These are phyloP conservation scores for Apiospora kogelbergensis DNA, from an alignment of 2,329 filamentous ascomycete species.

Conservation along the genomic window DNA sequence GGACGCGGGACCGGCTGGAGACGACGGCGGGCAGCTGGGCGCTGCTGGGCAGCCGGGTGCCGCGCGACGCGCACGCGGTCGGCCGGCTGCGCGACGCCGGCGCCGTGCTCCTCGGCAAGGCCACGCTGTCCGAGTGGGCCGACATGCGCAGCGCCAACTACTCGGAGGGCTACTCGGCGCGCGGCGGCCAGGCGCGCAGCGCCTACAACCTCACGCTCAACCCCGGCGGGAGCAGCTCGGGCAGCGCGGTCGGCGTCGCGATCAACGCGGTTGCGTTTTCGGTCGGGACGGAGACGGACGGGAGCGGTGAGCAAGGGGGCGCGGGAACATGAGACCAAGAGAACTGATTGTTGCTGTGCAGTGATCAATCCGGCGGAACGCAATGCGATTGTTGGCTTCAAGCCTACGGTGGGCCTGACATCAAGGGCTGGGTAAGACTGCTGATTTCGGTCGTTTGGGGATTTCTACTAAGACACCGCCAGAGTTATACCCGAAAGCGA, in stretches of 20 bases:
- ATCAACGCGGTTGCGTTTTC: slow-evolving; percentile 64
- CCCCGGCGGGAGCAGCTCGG: slow-evolving; percentile 69
- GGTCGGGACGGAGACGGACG: slow-evolving; percentile 75
- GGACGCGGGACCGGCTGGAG: slow-evolving; percentile 67
- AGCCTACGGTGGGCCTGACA: slow-evolving; percentile 73
- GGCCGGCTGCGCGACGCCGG: slow-evolving; percentile 36
- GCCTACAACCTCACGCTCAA: slow-evolving; percentile 69
- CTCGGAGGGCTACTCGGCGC: slow-evolving; percentile 63
- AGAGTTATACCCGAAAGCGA: slow-evolving; percentile 63
- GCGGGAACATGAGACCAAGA: not conserved
- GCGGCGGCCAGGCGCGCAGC: slow-evolving; percentile 63
- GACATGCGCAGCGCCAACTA: slow-evolving; percentile 68
- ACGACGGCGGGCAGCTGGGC: slow-evolving; percentile 65
- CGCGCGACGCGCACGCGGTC: slow-evolving; percentile 45
- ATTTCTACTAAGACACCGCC: not conserved
- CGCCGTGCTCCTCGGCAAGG: slow-evolving; percentile 67
- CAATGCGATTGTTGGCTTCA: slow-evolving; percentile 70
- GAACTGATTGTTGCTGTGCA: slow-evolving; percentile 14
- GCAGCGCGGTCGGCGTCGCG: slow-evolving; percentile 63
- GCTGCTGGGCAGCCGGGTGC: slow-evolving; percentile 63
- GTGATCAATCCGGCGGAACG: slow-evolving; percentile 72
- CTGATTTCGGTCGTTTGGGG: no score
- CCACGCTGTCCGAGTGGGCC: slow-evolving; percentile 72
- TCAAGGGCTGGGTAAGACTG: slow-evolving; percentile 48
- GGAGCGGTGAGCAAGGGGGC: slow-evolving; percentile 43